Evolutionary conservation across 129 eudicot genomes (phyloP).

Genomic region (Chrysanthemum seticuspe): DNA sequence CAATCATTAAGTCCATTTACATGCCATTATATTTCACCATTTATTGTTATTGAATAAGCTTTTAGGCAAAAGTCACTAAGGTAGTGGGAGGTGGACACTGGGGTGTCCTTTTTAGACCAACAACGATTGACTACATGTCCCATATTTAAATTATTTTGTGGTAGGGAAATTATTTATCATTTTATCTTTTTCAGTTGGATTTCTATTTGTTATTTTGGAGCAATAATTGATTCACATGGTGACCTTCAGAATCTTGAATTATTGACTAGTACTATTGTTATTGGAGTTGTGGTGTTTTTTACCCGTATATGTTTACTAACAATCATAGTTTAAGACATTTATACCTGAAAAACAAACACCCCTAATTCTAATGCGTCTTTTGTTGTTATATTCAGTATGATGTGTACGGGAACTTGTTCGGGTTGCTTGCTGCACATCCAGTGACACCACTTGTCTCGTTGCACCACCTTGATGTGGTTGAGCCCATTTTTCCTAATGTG

Average conservation of each 20-base stretch:
- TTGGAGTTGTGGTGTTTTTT: conserved; percentile 22
- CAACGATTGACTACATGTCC: conserved; percentile 26
- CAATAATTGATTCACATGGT: conserved; percentile 36
- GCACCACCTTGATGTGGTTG: conserved; percentile 94
- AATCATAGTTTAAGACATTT: too few relatives aligned
- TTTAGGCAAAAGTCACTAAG: conserved; percentile 3
- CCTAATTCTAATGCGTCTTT: background rate
- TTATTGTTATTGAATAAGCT: conserved; percentile 21
- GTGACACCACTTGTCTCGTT: conserved; percentile 78
- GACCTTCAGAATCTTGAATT: conserved; percentile 17
- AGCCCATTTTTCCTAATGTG: conserved; percentile 87
- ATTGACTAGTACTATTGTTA: conserved; percentile 23
- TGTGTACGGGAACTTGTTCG: conserved; percentile 91
- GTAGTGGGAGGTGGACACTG: background rate
- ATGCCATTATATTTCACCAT: background rate
- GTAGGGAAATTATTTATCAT: conserved; percentile 20
- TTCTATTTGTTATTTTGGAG: conserved; percentile 8
- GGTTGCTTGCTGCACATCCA: conserved; percentile 92
- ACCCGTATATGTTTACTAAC: conserved; percentile 14
- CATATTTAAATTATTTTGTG: conserved; percentile 16
- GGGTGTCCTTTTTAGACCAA: conserved; percentile 3
- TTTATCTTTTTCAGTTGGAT: conserved; percentile 3
- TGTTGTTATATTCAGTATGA: conserved; percentile 61
- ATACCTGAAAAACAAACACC: background rate
- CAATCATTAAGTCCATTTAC: background rate